Evolutionary conservation across 2,329 filamentous ascomycete species (phyloP), one percentile per base, ranked within the genome.

Genomic region (Beauveria sp.): DNA sequence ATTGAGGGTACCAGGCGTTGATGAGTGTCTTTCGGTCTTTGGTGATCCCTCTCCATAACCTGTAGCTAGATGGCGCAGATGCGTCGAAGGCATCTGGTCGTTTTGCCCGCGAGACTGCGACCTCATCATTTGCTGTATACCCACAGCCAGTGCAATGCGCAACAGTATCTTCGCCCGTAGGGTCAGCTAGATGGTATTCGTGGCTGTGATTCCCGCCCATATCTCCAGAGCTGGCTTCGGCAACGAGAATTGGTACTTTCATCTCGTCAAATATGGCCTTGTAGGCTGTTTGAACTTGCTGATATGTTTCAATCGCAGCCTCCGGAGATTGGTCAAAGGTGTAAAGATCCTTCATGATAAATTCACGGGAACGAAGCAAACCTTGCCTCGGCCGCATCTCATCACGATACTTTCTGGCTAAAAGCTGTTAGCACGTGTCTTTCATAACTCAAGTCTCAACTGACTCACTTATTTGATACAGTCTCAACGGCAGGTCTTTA

Each of bases 291-390:
- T 89, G 84, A 3, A 96, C 91, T 47, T 86, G 76, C 7, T 84
- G 75, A 67, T 99, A 99, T 0, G 93, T 96, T 55, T 83, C 75
- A n/a, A 92, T 77, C 1, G 93, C 93, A n/a, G 83, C 77, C 28
- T 83, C 75, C 0, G 79, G 71, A 4, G 81, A 87, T 41, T 81
- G 76, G 70, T 99, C 94, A 70, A 99, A 99, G 0, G 92, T 97
- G 72, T 99, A 99, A 1, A 99, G 82, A 72, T 99, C 94, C 74
- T 99, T 99, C 94, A 99, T 99, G 67, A 91, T 76, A 68, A 99
- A 99, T 70, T 99, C 94, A 63, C 92, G 86, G 1, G 91, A 89
- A 10, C 94, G 86, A 9, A 99, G 79, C 2, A 99, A 79, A 14
- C 94, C 94, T 67, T 96, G 90, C 37, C 94, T 84, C 22, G 94